Base-by-base conservation (phyloP, 768 basidiomycete genomes). In the Suillus spraguei region DNA sequence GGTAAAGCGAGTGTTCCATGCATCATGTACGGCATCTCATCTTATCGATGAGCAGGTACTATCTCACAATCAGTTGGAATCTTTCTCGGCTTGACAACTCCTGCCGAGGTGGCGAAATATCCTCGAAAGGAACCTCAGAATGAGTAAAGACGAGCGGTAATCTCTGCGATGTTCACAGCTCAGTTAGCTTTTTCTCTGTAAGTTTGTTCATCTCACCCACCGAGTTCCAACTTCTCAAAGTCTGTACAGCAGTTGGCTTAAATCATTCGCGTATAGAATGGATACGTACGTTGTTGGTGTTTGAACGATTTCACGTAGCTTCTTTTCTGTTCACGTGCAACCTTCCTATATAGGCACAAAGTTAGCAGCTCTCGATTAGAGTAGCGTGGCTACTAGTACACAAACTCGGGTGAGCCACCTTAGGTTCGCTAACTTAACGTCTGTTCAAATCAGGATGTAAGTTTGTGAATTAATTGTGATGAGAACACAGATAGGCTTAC, bases 11-110 rank as follows among this genome's bases (percentile, higher is more conserved):
- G 36, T 38, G 10, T 36, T 17, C 36, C 36, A 10, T 49, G 24
- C 5, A 39, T 38, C 36, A 39, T 41, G 24, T 58, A 58, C 56
- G 56, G 39, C 56, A 58, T 28, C 2, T 20, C 16, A 41, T 58
- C 56, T 58, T 58, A 58, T 58, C 56, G 55, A 58, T 58, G 55
- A 28, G 24, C 24, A 55, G 36, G 55, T 39, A 28, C 28, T 28
- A 53, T 58, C 56, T 28, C 56, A 58, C 56, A 58, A 41, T 41
- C 56, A 28, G 39, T 32, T 39, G 3, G 10, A 22, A 28, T 39
- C 38, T 35, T 39, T 39, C 17, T 58, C 24, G 24, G 38, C 38
- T 20, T 28, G 16, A 39, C 22, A 17, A 24, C 16, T 17, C 16
- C 16, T 24, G 0, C 36, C 55, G 38, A 56, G 14, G 55, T 56